Percentiles rank a stretch among this genome's conserved stretches.
These are phyloP conservation scores for Anthostomella pinea DNA, from an alignment of 2,329 filamentous ascomycete genomes.

Conservation along the genomic window DNA sequence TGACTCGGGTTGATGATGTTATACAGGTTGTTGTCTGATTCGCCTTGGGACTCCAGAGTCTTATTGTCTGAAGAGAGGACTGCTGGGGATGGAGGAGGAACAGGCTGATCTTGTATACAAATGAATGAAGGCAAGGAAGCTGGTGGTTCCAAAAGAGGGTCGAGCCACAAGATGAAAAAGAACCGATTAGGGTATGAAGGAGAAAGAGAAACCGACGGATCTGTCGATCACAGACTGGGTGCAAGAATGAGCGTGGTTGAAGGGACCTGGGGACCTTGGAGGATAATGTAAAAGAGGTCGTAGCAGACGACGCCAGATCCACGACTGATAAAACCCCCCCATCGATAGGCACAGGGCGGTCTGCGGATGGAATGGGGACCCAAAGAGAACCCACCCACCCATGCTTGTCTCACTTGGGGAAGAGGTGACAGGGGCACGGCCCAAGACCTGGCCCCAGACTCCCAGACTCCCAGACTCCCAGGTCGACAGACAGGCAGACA, in stretches of 20 bases:
- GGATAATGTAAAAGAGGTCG: constrained; percentile 32
- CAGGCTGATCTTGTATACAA: constrained; percentile 27
- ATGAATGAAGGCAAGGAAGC: constrained; percentile 34
- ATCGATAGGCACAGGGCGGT: constrained; percentile 36
- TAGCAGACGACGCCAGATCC: constrained; percentile 36
- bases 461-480: no score
- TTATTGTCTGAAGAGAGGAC: constrained; percentile 23
- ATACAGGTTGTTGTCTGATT: constrained; percentile 27
- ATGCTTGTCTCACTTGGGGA: constrained; percentile 51
- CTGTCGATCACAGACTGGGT: constrained; percentile 35
- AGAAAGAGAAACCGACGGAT: constrained; percentile 32
- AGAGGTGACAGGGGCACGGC: constrained; percentile 39
- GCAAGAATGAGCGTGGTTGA: constrained; percentile 32
- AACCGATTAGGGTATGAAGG: constrained; percentile 34
- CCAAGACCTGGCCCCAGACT: constrained; percentile 31
- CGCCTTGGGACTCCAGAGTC: constrained; percentile 21
- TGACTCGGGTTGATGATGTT: constrained; percentile 29
- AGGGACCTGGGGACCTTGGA: constrained; percentile 32
- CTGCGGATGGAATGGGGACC: constrained; percentile 36
- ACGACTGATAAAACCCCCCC: constrained; percentile 42
- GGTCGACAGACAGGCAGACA: no score
- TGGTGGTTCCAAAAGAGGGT: constrained; percentile 33
- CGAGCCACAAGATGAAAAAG: constrained; percentile 34
- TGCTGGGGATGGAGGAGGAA: constrained; percentile 15
- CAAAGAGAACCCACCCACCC: constrained; percentile 34